Evolutionary conservation across 2,329 filamentous ascomycete genomes (phyloP), one percentile per base, ranked within the genome.

Genomic region (Colletotrichum endophyticum): DNA sequence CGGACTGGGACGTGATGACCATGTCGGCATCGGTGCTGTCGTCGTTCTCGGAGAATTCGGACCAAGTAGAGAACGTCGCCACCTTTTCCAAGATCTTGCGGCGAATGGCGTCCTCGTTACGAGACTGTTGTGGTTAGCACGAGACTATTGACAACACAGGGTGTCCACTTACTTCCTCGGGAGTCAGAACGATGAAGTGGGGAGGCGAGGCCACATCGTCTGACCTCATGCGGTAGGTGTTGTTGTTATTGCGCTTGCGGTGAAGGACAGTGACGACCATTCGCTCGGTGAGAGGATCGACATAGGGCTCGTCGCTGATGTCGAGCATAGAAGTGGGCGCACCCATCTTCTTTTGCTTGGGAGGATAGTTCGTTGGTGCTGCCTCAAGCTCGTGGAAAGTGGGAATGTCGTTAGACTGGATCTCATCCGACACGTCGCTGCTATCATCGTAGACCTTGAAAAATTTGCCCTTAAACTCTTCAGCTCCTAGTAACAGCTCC

Each of bases 371-470:
- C 4, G 95, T 96, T 0, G 96, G 96, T 9, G 90, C 88, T 6
- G 90, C 87, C 76, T 98, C 95, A 9, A 99, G 85, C 84, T 99
- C 96, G 81, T 94, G 88, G 36, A 92, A 94, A 32, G 95, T 90
- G 13, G 91, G 91, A 63, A 95, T 88, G 72, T 94, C 91, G 74
- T 94, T 94, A 27, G 82, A 78, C 28, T 87, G 84, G 70, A 98
- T 96, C 64, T 93, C 92, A 72, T 98, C 96, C 0, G 92, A 92
- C 12, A 96, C 92, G 34, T 89, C 89, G 9, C 84, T 83, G 6
- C 86, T 87, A 80, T 98, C 95, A 28, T 95, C 91, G 79, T 97
- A 96, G 66, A 95, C 90, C 82, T 96, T 96, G 88, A 96, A 99
- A 84, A 98, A 96, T 80, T 94, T 95, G 79, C 92, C 89, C 79